A percentile compares a stretch with the other conserved stretches of the same genome.
These are phyloP conservation scores for Melaleuca alternifolia DNA, from an alignment of 345 rosid genomes.

Conservation along the genomic window DNA sequence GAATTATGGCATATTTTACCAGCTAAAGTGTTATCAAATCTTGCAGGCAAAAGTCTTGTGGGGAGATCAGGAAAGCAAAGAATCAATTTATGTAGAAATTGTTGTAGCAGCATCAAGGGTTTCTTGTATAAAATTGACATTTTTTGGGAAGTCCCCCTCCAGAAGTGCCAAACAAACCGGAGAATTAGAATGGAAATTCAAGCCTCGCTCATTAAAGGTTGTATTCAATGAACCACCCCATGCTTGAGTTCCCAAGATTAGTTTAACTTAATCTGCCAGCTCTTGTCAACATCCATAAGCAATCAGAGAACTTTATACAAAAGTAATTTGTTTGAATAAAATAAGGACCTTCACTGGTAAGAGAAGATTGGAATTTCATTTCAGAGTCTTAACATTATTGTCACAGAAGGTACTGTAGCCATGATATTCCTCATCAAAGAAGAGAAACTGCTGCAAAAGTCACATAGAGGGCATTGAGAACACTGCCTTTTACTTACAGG, in stretches of 20 bases:
- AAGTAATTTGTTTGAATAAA: background rate
- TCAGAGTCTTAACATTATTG: background rate
- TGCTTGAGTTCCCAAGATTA: background rate
- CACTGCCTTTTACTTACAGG: conserved; percentile 47
- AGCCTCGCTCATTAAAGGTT: background rate
- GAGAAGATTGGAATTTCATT: background rate
- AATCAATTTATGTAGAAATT: background rate
- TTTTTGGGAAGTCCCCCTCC: background rate
- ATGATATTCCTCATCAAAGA: background rate
- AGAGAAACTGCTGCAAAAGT: background rate
- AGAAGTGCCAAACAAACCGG: background rate
- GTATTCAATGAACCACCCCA: background rate
- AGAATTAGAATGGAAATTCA: background rate
- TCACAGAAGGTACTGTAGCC: background rate
- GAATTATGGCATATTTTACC: background rate
- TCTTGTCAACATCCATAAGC: background rate
- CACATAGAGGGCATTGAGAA: background rate
- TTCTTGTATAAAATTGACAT: background rate
- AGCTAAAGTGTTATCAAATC: background rate
- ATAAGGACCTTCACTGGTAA: background rate
- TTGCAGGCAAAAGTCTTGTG: background rate
- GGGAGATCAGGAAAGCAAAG: background rate
- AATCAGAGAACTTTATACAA: background rate
- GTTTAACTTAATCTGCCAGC: background rate
- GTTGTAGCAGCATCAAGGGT: background rate